Base-by-base conservation (phyloP, 176 grass and related monocot species). In the Bonia amplexicaulis region DNA sequence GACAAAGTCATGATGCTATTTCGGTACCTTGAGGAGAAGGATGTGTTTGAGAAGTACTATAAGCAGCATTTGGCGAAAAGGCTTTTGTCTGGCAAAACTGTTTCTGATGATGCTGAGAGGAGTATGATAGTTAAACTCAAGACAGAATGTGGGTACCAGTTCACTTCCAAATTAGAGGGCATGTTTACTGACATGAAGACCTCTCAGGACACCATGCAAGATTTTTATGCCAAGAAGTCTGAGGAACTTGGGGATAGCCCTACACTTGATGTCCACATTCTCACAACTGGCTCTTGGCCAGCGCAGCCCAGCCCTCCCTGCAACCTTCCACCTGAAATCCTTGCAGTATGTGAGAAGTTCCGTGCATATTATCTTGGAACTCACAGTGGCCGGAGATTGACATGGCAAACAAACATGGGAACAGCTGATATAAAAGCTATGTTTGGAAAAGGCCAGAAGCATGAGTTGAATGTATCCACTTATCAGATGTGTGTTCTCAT, bases 351-450 rank as follows among this genome's bases (percentile, higher is more conserved):
- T 63, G 92, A 95, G 72, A 95, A 93, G 48, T 98, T 98, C 53
- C 89, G 80, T 44, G 40, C 89, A 76, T 98, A 95, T 62, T 98
- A 98, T 91, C 88, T 98, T 85, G 95, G 95, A 80, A 98, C 95
- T 62, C 95, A 98, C 87, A 98, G 49, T 74, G 93, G 95, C 25
- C 83, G 95, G 66, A 86, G 95, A 84, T 90, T 98, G 86, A 98
- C 95, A 47, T 98, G 95, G 95, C 95, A 98, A 85, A 95, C 95
- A 87, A 98, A 95, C 80, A 98, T 98, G 95, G 95, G 95, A 70
- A 95, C 91, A 60, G 95, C 95, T 68, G 95, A 98, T 72, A 93
- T 98, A 82, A 98, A 98, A 81, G 93, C 95, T 47, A 92, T 89
- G 15, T 98, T 98, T 80, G 89, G 93, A 42, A 93, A 93, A 87